phyloP scores from a whole-genome alignment of 2,329 filamentous ascomycete genomes.

The Fusarium austroafricanum region DNA sequence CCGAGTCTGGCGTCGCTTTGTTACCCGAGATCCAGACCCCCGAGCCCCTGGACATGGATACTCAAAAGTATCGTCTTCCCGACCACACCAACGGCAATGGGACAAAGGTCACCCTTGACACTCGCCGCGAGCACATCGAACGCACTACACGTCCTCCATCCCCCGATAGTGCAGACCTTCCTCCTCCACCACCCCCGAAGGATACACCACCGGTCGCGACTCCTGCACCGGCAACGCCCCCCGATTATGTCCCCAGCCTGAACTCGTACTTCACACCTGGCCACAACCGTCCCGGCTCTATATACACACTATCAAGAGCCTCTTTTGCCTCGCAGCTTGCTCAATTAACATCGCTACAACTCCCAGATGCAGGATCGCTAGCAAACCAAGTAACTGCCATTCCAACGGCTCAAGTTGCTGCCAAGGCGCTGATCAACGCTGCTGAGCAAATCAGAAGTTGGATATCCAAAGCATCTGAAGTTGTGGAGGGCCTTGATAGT shows the following conservation, averaged over 20 bases:
- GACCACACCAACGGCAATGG: slow-evolving; percentile 77
- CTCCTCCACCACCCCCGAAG: slow-evolving; percentile 55
- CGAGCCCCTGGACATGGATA: slow-evolving; percentile 72
- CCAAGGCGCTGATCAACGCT: slow-evolving; percentile 84
- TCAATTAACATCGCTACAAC: slow-evolving; percentile 88
- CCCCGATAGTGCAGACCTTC: slow-evolving; percentile 52
- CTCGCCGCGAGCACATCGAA: slow-evolving; percentile 68
- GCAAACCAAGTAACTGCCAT: slow-evolving; percentile 87
- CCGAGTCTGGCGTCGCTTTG: slow-evolving; percentile 46
- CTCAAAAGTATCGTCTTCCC: slow-evolving; percentile 78
- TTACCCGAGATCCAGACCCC: slow-evolving; percentile 65
- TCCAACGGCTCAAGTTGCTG: slow-evolving; percentile 84
- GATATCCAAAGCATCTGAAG: slow-evolving; percentile 92
- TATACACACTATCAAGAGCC: slow-evolving; percentile 91
- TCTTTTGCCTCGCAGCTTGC: slow-evolving; percentile 95
- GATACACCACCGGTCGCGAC: slow-evolving; percentile 53
- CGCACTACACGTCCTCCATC: slow-evolving; percentile 57
- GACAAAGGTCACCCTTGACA: slow-evolving; percentile 70
- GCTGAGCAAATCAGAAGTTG: slow-evolving; percentile 93
- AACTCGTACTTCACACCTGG: slow-evolving; percentile 75
- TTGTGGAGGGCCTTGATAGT: slow-evolving; percentile 88
- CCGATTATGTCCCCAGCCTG: slow-evolving; percentile 63
- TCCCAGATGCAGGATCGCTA: slow-evolving; percentile 86
- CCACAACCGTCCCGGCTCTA: slow-evolving; percentile 80
- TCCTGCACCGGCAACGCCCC: slow-evolving; percentile 45